Evolutionary conservation across 345 rosid genomes (phyloP).

Genomic region (Raphanus raphanistrum): DNA sequence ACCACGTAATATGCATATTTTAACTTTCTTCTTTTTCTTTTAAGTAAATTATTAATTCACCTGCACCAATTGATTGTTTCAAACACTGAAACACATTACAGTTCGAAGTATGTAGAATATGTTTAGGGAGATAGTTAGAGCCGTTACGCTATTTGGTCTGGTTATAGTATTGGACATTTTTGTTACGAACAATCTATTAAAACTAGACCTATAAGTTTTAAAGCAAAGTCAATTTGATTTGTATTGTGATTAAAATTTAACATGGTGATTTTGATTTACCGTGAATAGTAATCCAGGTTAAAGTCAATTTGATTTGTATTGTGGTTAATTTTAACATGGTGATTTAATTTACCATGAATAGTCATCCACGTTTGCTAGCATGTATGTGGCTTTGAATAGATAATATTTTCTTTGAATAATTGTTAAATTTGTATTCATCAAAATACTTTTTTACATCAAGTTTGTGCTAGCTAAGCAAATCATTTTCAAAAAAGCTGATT

Average conservation of each 20-base stretch:
- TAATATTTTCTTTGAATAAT: background rate
- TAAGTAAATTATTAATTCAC: background rate
- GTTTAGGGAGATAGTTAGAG: background rate
- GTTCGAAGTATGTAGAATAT: background rate
- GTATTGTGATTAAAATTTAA: background rate
- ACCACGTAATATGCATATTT: constrained; percentile 6
- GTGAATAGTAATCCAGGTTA: background rate
- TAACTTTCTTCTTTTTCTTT: constrained; percentile 6
- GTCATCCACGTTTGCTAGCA: background rate
- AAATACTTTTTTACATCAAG: background rate
- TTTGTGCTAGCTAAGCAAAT: background rate
- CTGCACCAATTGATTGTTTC: background rate
- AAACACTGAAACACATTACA: background rate
- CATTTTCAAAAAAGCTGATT: background rate
- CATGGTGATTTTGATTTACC: background rate
- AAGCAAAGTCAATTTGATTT: background rate
- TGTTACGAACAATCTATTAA: background rate
- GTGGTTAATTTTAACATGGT: background rate
- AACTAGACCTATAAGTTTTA: background rate
- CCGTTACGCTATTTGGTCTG: background rate
- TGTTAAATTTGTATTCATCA: background rate
- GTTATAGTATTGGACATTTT: background rate
- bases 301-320: background rate
- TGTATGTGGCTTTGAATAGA: background rate
- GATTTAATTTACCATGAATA: background rate